Conservation (phyloP, 306 rosid species). For the Cucumis hystrix region DNA sequence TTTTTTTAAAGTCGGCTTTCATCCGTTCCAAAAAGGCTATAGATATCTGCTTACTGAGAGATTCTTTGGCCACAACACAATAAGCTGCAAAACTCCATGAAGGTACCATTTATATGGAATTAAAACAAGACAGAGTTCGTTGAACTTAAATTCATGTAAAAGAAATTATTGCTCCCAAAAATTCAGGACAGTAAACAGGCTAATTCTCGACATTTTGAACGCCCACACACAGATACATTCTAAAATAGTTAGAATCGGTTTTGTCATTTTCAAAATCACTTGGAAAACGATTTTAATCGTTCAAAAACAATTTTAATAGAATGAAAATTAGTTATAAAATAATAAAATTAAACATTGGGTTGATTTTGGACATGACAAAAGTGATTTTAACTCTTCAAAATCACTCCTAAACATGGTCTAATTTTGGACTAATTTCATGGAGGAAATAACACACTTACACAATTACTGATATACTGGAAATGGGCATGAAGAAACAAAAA, state of each 20-base stretch:
- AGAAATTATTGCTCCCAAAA: background rate
- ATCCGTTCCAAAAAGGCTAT: slow-evolving; percentile 78
- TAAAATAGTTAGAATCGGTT: too few species aligned
- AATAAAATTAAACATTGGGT: too few species aligned
- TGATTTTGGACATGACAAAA: too few species aligned
- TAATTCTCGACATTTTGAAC: background rate
- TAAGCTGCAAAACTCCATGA: slow-evolving; percentile 50
- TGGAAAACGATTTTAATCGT: too few species aligned
- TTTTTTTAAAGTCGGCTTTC: slow-evolving; percentile 67
- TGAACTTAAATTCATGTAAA: background rate
- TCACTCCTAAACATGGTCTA: too few species aligned
- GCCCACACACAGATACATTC: background rate
- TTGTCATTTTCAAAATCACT: too few species aligned
- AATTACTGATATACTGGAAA: background rate
- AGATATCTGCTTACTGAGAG: slow-evolving; percentile 76
- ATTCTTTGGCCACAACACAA: slow-evolving; percentile 90
- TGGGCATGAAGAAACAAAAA: background rate
- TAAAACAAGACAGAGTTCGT: background rate
- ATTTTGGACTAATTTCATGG: background rate
- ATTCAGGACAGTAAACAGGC: background rate
- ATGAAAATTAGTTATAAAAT: too few species aligned
- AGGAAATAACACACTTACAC: background rate
- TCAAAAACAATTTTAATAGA: too few species aligned
- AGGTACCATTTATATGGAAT: background rate
- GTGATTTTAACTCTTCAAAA: too few species aligned